A percentile compares a stretch with the other conserved stretches of the same genome.
phyloP scores from a whole-genome alignment of 192 early-diverging fungal species.

The Coemansia sp. region DNA sequence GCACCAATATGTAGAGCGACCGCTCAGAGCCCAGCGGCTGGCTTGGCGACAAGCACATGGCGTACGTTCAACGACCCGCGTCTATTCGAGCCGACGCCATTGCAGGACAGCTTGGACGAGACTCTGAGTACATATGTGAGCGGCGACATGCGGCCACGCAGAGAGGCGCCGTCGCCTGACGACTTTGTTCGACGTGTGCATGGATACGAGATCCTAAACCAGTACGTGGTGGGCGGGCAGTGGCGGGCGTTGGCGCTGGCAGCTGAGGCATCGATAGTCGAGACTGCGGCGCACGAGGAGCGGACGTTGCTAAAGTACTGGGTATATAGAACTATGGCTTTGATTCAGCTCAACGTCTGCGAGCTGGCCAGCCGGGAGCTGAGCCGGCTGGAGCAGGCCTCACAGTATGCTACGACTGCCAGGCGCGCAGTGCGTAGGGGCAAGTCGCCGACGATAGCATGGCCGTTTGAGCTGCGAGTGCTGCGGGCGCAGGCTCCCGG shows the following conservation, averaged over 20 bases:
- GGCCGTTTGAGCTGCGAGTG: slow-evolving; percentile 46
- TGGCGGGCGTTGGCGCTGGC: slow-evolving; percentile 43
- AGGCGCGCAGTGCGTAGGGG: neutral
- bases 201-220: slow-evolving; percentile 39
- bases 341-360: slow-evolving; percentile 3
- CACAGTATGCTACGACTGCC: neutral
- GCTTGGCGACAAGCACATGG: neutral
- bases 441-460: neutral
- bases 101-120: slow-evolving; percentile 26
- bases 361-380: slow-evolving; percentile 20
- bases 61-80: slow-evolving; percentile 23
- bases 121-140: slow-evolving; percentile 17
- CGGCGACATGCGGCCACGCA: slow-evolving; percentile 25
- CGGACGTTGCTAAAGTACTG: slow-evolving; percentile 18
- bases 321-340: slow-evolving; percentile 31
- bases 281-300: neutral
- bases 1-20: too few species aligned
- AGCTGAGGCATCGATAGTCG: slow-evolving; percentile 14
- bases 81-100: slow-evolving; percentile 26
- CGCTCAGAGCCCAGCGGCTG: neutral
- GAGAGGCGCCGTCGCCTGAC: slow-evolving; percentile 4
- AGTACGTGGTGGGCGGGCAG: slow-evolving; percentile 25
- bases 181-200: slow-evolving; percentile 18
- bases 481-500: slow-evolving; percentile 28
- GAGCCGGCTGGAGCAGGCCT: slow-evolving; percentile 5